A percentile compares a stretch with the other conserved stretches of the same genome.
phyloP scores from a whole-genome alignment of 2,329 filamentous ascomycete genomes.

The Talaromyces sp. region DNA sequence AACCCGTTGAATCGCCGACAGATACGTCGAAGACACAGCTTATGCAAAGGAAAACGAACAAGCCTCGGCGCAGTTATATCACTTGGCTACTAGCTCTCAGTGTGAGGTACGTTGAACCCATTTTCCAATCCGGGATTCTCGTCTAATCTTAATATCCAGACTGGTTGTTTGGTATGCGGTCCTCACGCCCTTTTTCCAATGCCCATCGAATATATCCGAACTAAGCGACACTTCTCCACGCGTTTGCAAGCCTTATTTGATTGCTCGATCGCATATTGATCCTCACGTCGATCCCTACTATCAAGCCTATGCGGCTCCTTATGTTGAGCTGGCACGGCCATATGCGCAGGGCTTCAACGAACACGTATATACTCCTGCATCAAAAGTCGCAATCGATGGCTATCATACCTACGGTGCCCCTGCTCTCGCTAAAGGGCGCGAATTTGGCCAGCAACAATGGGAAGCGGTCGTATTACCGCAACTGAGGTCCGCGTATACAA shows the following conservation, averaged over 20 bases:
- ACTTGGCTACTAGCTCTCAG: conserved; percentile 31
- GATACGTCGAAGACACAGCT: conserved; percentile 14
- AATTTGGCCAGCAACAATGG: conserved; percentile 69
- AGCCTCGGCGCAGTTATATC: conserved; percentile 17
- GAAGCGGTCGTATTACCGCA: conserved; percentile 71
- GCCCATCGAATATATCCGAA: conserved; percentile 63
- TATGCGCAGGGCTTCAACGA: conserved; percentile 59
- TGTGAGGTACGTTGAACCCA: conserved; percentile 26
- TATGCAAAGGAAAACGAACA: conserved; percentile 10
- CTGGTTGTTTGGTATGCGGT: conserved; percentile 82
- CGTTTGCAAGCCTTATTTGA: conserved; percentile 75
- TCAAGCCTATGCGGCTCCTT: conserved; percentile 73
- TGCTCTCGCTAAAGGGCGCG: conserved; percentile 60
- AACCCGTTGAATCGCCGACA: conserved; percentile 11
- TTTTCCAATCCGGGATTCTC: conserved; percentile 6
- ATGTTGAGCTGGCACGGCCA: conserved; percentile 69
- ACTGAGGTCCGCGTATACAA: conserved; percentile 58
- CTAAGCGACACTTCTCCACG: conserved; percentile 65
- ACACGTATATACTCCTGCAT: conserved; percentile 62
- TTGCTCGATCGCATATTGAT: conserved; percentile 59
- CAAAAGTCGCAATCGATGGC: conserved; percentile 55
- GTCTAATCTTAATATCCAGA: conserved; percentile 40
- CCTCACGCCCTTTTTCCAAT: conserved; percentile 73
- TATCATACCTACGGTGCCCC: conserved; percentile 71
- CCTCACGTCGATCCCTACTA: conserved; percentile 85